A percentile compares a stretch with the other conserved stretches of the same genome.
Conservation (phyloP, 306 rosid species). For the Hylodesmum podocarpum region DNA sequence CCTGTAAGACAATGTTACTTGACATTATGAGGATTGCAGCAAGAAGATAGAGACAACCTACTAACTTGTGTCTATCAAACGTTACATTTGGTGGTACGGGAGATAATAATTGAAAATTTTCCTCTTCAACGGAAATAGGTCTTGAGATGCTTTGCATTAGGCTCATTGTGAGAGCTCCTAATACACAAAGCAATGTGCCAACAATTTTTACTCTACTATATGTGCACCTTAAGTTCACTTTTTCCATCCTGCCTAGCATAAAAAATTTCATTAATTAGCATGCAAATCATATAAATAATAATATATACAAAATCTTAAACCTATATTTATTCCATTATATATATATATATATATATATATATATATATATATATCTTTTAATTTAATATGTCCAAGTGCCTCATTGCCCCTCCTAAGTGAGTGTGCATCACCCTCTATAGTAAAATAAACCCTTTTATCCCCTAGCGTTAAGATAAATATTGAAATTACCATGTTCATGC, state of each 20-base stretch:
- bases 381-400: neutral
- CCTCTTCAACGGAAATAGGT: neutral
- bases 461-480: neutral
- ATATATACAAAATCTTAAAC: neutral
- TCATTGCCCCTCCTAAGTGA: neutral
- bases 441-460: neutral
- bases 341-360: neutral
- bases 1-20: constrained; percentile 67
- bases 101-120: neutral
- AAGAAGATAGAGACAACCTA: constrained; percentile 74
- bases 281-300: neutral
- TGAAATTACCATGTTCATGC: neutral
- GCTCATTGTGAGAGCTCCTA: constrained; percentile 83
- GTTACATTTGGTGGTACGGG: constrained; percentile 5
- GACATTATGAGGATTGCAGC: constrained; percentile 59
- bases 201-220: constrained; percentile 77
- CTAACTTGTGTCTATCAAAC: constrained; percentile 56
- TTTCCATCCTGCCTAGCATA: constrained; percentile 71
- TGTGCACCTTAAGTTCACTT: constrained; percentile 57
- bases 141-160: constrained; percentile 57
- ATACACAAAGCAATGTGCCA: constrained; percentile 73
- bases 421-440: neutral
- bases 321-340: neutral
- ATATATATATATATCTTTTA: neutral
- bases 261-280: neutral